phyloP scores from a whole-genome alignment of 805 yeast genomes.

The Nadsonia fulvescens region DNA sequence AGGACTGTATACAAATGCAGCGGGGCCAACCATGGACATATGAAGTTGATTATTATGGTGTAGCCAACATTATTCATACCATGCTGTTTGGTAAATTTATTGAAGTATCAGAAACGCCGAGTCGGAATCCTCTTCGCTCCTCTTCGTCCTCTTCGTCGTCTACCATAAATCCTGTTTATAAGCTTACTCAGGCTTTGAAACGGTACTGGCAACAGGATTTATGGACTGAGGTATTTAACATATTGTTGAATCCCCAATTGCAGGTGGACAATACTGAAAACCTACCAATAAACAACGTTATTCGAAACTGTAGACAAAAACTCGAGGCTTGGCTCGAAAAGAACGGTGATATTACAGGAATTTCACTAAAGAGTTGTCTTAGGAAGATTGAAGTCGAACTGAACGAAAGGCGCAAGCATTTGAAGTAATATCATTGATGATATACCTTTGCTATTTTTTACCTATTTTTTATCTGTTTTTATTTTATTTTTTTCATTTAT shows the following conservation, averaged over 20 bases:
- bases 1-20: constrained; percentile 59
- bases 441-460: no score
- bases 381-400: constrained; percentile 8
- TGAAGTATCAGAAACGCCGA: no score
- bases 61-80: constrained; percentile 58
- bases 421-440: no score
- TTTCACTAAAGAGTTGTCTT: constrained; percentile 10
- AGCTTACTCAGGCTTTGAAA: constrained; percentile 32
- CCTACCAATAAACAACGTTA: constrained; percentile 25
- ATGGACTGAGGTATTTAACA: constrained; percentile 52
- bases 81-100: constrained; percentile 56
- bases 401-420: constrained; percentile 1
- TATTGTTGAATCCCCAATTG: constrained; percentile 40
- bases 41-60: constrained; percentile 70
- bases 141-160: no score
- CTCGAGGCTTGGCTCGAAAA: constrained; percentile 27
- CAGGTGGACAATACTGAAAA: constrained; percentile 6
- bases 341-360: constrained; percentile 11
- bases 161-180: constrained; percentile 14
- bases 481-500: no score
- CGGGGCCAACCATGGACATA: constrained; percentile 47
- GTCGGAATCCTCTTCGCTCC: no score
- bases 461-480: no score
- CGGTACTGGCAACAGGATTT: constrained; percentile 59
- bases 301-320: constrained; percentile 20